Base-by-base conservation (phyloP, 768 basidiomycete genomes). In the Leucosporidium yakuticum region DNA sequence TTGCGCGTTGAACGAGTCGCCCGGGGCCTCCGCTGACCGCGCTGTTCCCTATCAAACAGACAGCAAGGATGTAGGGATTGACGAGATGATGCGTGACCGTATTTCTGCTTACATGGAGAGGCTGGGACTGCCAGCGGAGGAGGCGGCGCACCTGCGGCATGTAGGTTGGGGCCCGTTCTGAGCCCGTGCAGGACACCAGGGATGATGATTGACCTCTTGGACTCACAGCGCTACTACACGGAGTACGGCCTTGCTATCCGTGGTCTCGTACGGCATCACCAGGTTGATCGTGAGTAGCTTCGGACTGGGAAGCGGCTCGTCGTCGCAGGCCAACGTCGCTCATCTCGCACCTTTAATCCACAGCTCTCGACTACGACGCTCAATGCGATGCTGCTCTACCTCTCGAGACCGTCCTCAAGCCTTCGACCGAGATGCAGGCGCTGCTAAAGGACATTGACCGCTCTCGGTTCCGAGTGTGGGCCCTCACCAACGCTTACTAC, bases 351-450 rank as follows among this genome's bases (percentile, higher is more conserved):
- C 23, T 11, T 59, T n/a, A 4, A 59, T 32, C 27, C 8, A 44
- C 39, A 44, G 39, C 63, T 5, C 39, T 59, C 17, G 56, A 48
- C 58, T 73, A 73, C 54, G 69, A 73, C 69, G 47, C 56, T 29
- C 53, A 69, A 39, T 74, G 73, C 69, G 73, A 74, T 55, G 67
- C 69, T 14, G 64, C 69, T 2, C 58, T 74, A 9, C 71, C 74
- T 11, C 64, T 74, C 50, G 74, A 74, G 17, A 63, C n/a, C 4
- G 64, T 73, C 29, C 67, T 74, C 54, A 4, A 12, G 8, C 62
- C 55, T 21, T 34, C 70, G 51, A 54, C 66, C 0, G 25, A 36
- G 23, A 31, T 70, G 34, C 44, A 58, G 4, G 17, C 25, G 17
- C 19, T 74, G 17, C 49, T 74, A 14, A 4, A 4, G 15, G 55